A percentile compares a stretch with the other conserved stretches of the same genome.
phyloP scores from a whole-genome alignment of 805 yeast species.

The Scheffersomyces stipitis region DNA sequence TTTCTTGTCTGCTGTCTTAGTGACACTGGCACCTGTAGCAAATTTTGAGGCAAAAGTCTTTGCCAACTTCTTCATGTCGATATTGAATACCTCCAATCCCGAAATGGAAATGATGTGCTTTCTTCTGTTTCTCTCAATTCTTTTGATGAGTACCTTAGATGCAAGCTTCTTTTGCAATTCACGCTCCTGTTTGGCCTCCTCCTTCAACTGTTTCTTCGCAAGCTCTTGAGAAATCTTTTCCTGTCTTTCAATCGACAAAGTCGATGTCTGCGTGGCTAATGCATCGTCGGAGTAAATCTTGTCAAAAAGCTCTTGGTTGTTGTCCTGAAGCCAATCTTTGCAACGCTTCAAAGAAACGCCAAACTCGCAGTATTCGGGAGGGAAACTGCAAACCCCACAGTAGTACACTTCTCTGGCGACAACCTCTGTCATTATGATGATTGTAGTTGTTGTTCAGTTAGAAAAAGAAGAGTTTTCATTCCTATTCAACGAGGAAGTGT shows the following conservation, averaged over 20 bases:
- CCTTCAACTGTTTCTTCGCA: slow-evolving; percentile 81
- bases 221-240: slow-evolving; percentile 80
- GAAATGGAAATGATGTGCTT: slow-evolving; percentile 83
- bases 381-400: slow-evolving; percentile 79
- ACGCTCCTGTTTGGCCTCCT: slow-evolving; percentile 80
- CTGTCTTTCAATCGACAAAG: slow-evolving; percentile 73
- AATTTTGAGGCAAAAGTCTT: slow-evolving; percentile 91
- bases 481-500: too few species aligned
- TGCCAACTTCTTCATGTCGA: slow-evolving; percentile 87
- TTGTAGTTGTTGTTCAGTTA: not conserved
- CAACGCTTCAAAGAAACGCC: slow-evolving; percentile 80
- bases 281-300: slow-evolving; percentile 62
- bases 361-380: slow-evolving; percentile 93
- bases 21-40: slow-evolving; percentile 94
- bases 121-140: slow-evolving; percentile 87
- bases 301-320: slow-evolving; percentile 55
- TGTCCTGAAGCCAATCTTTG: slow-evolving; percentile 72
- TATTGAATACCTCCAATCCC: slow-evolving; percentile 84
- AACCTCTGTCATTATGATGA: slow-evolving; percentile 27
- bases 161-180: slow-evolving; percentile 75
- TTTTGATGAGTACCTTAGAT: slow-evolving; percentile 78
- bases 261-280: slow-evolving; percentile 54
- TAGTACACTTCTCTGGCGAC: slow-evolving; percentile 48
- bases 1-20: slow-evolving; percentile 85
- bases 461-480: too few species aligned